These are phyloP conservation scores for Suillus clintonianus DNA, from an alignment of 768 basidiomycete genomes.

Conservation along the genomic window DNA sequence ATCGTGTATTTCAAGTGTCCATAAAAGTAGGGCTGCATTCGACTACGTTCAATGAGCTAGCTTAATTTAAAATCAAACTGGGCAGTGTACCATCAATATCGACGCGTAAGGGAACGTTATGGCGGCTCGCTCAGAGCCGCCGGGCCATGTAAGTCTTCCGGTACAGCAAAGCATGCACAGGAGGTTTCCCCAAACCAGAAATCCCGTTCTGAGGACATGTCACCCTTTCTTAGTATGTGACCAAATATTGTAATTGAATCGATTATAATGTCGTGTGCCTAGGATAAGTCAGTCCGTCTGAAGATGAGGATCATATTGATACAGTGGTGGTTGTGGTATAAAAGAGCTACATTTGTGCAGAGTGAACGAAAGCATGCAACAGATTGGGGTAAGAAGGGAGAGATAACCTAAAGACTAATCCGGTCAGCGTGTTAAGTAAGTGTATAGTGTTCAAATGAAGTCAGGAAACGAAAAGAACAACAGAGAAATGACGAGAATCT, in stretches of 20 bases:
- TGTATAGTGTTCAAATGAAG: slow-evolving; percentile 2
- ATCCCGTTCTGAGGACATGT: too few species aligned
- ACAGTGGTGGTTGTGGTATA: neutral
- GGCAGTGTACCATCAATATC: neutral
- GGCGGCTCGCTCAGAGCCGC: neutral
- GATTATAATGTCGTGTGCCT: neutral
- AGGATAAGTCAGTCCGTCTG: neutral
- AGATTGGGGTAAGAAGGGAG: neutral
- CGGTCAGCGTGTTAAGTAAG: neutral
- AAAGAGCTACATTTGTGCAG: slow-evolving; percentile 11
- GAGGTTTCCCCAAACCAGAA: neutral
- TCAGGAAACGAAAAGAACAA: slow-evolving; percentile 16
- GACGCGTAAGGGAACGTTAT: neutral
- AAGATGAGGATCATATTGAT: neutral
- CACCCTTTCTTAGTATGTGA: neutral
- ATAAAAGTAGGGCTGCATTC: neutral
- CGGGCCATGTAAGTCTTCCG: neutral
- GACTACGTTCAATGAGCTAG: neutral
- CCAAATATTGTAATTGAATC: neutral
- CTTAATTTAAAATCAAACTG: neutral
- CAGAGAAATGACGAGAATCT: neutral
- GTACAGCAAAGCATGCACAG: neutral
- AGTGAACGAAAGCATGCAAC: slow-evolving; percentile 10
- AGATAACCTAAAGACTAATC: neutral
- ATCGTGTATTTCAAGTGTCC: neutral